Base-by-base conservation (phyloP, 805 yeast species). In the Kazachstania taianensis region DNA sequence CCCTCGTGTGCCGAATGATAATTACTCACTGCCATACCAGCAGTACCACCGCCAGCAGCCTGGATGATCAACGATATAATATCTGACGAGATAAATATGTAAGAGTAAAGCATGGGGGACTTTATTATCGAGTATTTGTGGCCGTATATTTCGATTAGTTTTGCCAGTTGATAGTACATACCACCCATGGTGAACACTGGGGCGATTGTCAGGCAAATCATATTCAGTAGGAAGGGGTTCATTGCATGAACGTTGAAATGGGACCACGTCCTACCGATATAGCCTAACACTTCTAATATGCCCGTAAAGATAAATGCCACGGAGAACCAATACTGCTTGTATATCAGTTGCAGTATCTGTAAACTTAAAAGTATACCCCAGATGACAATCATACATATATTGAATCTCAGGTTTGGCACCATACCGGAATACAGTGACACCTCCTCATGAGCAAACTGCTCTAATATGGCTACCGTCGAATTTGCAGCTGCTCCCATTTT, bases 171-270 rank as follows among this genome's bases (percentile, higher is more conserved):
- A 44, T 70, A 79, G 59, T 85, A 86, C 3, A 85, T 65, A 1
- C 89, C 94, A 4, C 81, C 95, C 82, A 82, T 80, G 30, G 81
- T 63, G 54, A 85, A 80, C 15, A 83, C 84, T 0, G 95, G 95
- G 0, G 84, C 89, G 32, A 85, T 57, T 0, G 89, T 82, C 38
- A 84, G 60, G 48, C 78, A 66, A 37, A 77, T 70, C 43, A 79
- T 70, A 55, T 85, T 94, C 47, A 77, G 58, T 29, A 80, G 50
- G 49, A 67, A 85, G 20, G 66, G 61, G 34, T 66, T 54, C 28
- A 58, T 43, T 25, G 59, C 49, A 12, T 42, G 26, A 2, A 55
- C 51, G 43, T 70, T 51, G 30, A 51, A 43, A 14, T 68, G 65
- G 2, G 78, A 65, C 37, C 70, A 44, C 2, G 68, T 51, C 36